Evolutionary conservation across 352 stramenopile species (phyloP).

Genomic region (Phytophthora hibernalis): DNA sequence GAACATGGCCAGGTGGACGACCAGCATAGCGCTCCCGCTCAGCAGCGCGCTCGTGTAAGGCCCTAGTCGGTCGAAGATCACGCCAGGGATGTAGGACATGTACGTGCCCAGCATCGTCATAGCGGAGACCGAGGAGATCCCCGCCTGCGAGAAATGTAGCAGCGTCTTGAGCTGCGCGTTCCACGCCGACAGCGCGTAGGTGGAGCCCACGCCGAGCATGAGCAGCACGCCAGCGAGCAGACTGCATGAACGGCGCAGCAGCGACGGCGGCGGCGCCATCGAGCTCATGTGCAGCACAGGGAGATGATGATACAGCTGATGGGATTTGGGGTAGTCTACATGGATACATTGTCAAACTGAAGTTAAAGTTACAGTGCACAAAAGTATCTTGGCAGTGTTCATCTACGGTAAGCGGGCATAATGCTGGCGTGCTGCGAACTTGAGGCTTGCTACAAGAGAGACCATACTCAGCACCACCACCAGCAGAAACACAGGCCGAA

Average conservation of each 20-base stretch:
- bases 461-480: constrained; percentile 60
- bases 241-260: constrained; percentile 46
- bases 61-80: constrained; percentile 76
- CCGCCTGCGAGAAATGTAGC: constrained; percentile 74
- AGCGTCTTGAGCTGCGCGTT: constrained; percentile 85
- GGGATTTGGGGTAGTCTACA: constrained; percentile 1
- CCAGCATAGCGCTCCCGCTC: constrained; percentile 49
- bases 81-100: constrained; percentile 74
- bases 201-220: constrained; percentile 79
- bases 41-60: constrained; percentile 65
- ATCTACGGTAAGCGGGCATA: constrained; percentile 19
- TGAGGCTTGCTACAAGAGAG: constrained; percentile 57
- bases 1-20: constrained; percentile 54
- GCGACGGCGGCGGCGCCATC: constrained; percentile 14
- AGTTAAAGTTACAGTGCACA: constrained; percentile 7
- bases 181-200: constrained; percentile 85
- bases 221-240: constrained; percentile 65
- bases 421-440: constrained; percentile 49
- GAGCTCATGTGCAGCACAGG: constrained; percentile 8
- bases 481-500: constrained; percentile 68
- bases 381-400: constrained; percentile 17
- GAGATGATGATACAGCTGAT: constrained; percentile 10
- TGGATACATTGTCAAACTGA: constrained; percentile 24
- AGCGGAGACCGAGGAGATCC: constrained; percentile 77
- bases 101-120: constrained; percentile 83